Percentiles rank a stretch among this genome's conserved stretches.
phyloP scores from a whole-genome alignment of 2,329 filamentous ascomycete species.

The Achaetomium macrosporum region DNA sequence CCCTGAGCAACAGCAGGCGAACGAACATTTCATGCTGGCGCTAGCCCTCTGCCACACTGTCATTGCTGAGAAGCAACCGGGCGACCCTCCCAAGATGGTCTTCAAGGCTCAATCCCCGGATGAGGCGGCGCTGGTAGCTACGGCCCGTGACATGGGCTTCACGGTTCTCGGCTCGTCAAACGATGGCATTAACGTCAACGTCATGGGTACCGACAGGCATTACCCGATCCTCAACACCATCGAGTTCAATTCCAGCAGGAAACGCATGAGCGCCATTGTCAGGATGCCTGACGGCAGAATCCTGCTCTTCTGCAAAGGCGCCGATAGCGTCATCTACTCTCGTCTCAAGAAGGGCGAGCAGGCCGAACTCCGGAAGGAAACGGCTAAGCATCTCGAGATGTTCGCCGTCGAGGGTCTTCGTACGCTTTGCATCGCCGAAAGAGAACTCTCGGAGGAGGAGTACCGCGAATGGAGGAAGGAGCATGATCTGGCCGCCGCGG shows the following conservation, averaged over 20 bases:
- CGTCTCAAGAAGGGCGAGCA: slow-evolving; percentile 82
- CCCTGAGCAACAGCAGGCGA: slow-evolving; percentile 67
- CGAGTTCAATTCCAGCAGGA: slow-evolving; percentile 94
- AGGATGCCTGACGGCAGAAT: slow-evolving; percentile 89
- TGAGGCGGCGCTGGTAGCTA: slow-evolving; percentile 88
- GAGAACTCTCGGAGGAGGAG: slow-evolving; percentile 71
- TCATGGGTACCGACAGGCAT: slow-evolving; percentile 76
- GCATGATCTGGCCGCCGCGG: slow-evolving; percentile 79
- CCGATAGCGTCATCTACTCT: slow-evolving; percentile 95
- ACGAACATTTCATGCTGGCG: slow-evolving; percentile 87
- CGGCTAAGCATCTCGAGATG: slow-evolving; percentile 92
- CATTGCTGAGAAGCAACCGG: slow-evolving; percentile 81
- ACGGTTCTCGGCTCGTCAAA: slow-evolving; percentile 76
- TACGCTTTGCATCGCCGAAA: slow-evolving; percentile 88
- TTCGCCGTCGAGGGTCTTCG: slow-evolving; percentile 93
- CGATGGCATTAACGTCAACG: slow-evolving; percentile 78
- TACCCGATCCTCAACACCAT: slow-evolving; percentile 90
- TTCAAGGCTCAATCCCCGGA: slow-evolving; percentile 98
- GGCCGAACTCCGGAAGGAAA: slow-evolving; percentile 70
- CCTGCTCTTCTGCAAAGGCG: slow-evolving; percentile 91
- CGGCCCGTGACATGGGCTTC: slow-evolving; percentile 91
- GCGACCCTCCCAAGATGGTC: slow-evolving; percentile 83
- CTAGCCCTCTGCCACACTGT: slow-evolving; percentile 96
- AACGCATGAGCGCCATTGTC: slow-evolving; percentile 96
- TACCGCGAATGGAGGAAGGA: slow-evolving; percentile 80